Evolutionary conservation across 768 basidiomycete genomes (phyloP).

Genomic region (Trametopsis cervina): DNA sequence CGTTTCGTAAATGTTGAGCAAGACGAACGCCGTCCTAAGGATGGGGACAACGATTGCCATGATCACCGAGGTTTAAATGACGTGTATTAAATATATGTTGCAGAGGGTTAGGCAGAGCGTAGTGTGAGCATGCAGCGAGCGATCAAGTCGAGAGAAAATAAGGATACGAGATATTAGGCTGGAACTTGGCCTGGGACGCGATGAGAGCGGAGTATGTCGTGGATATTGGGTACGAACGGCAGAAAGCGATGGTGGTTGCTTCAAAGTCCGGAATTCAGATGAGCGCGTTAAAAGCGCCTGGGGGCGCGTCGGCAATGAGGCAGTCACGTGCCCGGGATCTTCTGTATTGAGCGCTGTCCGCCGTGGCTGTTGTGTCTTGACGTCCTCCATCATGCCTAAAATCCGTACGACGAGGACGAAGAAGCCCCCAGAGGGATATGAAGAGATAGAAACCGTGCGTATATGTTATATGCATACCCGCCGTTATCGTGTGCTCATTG

Average conservation of each 20-base stretch:
- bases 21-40: conserved; percentile 64
- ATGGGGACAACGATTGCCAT: conserved; percentile 68
- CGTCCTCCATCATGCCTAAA: conserved; percentile 66
- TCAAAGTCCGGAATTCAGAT: background rate
- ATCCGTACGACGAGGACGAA: conserved; percentile 91
- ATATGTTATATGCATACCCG: background rate
- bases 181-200: background rate
- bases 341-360: background rate
- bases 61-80: background rate
- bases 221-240: background rate
- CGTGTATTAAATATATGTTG: background rate
- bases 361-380: background rate
- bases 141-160: background rate
- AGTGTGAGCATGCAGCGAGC: background rate
- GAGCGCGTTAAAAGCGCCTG: conserved; percentile 10
- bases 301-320: conserved; percentile 9
- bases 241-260: conserved; percentile 3
- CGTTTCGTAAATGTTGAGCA: conserved; percentile 76
- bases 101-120: background rate
- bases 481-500: background rate
- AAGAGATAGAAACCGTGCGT: conserved; percentile 81
- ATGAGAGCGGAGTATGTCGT: background rate
- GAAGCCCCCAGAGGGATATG: conserved; percentile 90
- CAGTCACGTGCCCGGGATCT: conserved; percentile 9
- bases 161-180: background rate